Percentiles rank a stretch among this genome's conserved stretches.
Evolutionary conservation across 306 rosid species (phyloP).

Genomic region (Senna siamea): DNA sequence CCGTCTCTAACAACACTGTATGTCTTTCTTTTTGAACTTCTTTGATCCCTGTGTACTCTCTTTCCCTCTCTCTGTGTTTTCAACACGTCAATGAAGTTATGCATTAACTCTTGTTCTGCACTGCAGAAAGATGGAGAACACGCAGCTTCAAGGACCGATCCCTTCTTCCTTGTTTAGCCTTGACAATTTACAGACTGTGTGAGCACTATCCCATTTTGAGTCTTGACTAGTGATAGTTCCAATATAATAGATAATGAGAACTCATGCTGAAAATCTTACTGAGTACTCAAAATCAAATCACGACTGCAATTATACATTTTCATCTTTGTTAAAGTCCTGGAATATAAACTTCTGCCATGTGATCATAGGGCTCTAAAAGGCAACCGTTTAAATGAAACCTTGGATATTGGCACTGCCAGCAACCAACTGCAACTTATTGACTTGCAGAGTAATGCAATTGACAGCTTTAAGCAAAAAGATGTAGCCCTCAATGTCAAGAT

Average conservation of each 20-base stretch:
- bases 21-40: slow-evolving; percentile 36
- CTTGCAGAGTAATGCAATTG: slow-evolving; percentile 37
- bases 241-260: background rate
- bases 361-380: slow-evolving; percentile 37
- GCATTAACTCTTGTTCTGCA: slow-evolving; percentile 19
- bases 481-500: slow-evolving; percentile 9
- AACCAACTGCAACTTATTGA: slow-evolving; percentile 39
- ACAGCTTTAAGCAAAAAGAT: background rate
- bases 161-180: slow-evolving; percentile 50
- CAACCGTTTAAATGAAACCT: slow-evolving; percentile 39
- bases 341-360: slow-evolving; percentile 18
- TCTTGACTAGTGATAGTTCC: slow-evolving; percentile 20
- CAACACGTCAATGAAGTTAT: slow-evolving; percentile 11
- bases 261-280: slow-evolving; percentile 11
- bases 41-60: background rate
- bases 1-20: slow-evolving; percentile 65
- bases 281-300: background rate
- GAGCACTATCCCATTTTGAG: slow-evolving; percentile 30
- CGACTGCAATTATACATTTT: background rate
- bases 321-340: background rate
- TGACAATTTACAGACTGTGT: slow-evolving; percentile 54
- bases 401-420: slow-evolving; percentile 38
- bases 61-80: slow-evolving; percentile 8
- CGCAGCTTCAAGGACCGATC: slow-evolving; percentile 53
- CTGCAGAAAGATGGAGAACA: slow-evolving; percentile 57